Conservation (phyloP, 2,329 filamentous ascomycete species). For the Botrytis fragariae region DNA sequence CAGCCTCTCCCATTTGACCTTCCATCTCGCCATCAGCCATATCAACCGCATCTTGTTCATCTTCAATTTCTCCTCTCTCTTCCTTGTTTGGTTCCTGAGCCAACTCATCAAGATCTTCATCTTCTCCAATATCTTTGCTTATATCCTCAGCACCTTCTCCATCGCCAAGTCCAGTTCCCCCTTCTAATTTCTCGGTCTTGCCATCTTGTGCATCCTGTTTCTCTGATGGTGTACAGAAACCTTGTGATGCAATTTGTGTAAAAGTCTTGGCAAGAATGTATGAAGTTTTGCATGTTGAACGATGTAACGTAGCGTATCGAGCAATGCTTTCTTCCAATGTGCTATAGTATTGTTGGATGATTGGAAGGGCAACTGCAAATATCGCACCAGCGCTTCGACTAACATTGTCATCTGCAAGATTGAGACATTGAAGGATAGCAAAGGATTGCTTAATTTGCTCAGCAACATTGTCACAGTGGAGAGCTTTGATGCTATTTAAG, state of each 20-base stretch:
- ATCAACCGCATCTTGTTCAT: constrained; percentile 83
- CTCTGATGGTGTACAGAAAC: constrained; percentile 89
- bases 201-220: constrained; percentile 68
- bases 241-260: constrained; percentile 73
- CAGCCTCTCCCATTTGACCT: constrained; percentile 71
- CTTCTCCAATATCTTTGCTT: constrained; percentile 90
- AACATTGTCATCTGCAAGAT: constrained; percentile 43
- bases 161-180: constrained; percentile 89
- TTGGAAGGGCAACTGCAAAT: constrained; percentile 62
- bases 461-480: constrained; percentile 33
- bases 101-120: constrained; percentile 89
- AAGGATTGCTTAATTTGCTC: constrained; percentile 45
- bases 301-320: constrained; percentile 63
- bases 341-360: constrained; percentile 69
- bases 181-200: constrained; percentile 77
- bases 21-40: constrained; percentile 92
- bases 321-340: constrained; percentile 58
- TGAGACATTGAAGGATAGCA: constrained; percentile 45
- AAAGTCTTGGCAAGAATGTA: constrained; percentile 76
- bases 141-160: constrained; percentile 96
- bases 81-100: constrained; percentile 74
- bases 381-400: constrained; percentile 54
- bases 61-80: constrained; percentile 63
- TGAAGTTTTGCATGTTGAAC: constrained; percentile 69
- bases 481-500: constrained; percentile 31